Percentiles rank a stretch among this genome's conserved stretches.
Evolutionary conservation across 495 filamentous ascomycete genomes (phyloP).

Genomic region (Achaetomiella virescens): DNA sequence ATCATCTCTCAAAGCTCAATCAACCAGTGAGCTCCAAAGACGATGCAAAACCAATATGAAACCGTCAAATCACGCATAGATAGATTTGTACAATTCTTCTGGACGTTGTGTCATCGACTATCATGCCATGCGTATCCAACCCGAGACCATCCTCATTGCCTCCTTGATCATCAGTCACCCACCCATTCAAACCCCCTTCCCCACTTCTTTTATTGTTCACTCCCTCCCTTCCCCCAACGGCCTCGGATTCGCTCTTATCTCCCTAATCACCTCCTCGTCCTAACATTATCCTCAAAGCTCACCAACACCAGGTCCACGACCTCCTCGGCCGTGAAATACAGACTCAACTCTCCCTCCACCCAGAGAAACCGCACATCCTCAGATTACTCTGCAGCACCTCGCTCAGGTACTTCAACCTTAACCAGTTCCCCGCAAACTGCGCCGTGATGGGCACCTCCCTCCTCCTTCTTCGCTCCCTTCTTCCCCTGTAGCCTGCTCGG

Average conservation of each 20-base stretch:
- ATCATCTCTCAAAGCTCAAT: background rate
- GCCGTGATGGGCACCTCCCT: conserved; percentile 58
- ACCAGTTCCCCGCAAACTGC: conserved; percentile 76
- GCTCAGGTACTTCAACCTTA: conserved; percentile 80
- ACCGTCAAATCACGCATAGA: too few relatives aligned
- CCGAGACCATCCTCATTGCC: background rate
- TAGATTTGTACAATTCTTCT: too few relatives aligned
- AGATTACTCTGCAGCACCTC: conserved; percentile 88
- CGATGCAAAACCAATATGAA: too few relatives aligned
- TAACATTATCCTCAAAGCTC: conserved; percentile 82
- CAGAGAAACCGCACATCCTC: conserved; percentile 85
- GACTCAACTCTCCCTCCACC: conserved; percentile 73
- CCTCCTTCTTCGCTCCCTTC: conserved; percentile 19
- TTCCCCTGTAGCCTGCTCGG: conserved; percentile 38
- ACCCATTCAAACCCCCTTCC: background rate
- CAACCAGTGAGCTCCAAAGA: too few relatives aligned
- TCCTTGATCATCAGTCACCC: background rate
- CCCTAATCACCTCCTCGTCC: conserved; percentile 69
- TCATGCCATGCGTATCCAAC: too few relatives aligned
- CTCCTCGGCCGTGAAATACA: conserved; percentile 79
- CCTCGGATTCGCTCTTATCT: conserved; percentile 56
- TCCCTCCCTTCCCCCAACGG: conserved; percentile 17
- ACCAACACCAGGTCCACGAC: conserved; percentile 81
- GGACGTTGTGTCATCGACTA: too few relatives aligned
- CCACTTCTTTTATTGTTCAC: background rate